Base-by-base conservation (phyloP, 345 rosid genomes). In the Cardamine resedifolia region DNA sequence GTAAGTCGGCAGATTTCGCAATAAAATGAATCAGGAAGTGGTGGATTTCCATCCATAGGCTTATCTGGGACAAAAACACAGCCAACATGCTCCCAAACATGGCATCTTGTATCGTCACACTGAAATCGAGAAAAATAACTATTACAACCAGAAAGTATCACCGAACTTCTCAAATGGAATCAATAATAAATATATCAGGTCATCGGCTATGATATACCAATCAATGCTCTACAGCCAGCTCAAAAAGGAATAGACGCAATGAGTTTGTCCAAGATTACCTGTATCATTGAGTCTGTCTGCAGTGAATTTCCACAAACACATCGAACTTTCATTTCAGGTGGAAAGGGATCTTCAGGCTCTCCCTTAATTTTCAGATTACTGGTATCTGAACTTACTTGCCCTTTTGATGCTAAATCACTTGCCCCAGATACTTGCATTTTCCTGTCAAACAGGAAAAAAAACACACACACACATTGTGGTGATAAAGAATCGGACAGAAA, bases 401-500 rank as follows among this genome's bases (percentile, higher is more conserved):
- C 92, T 81, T 86, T 90, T 73, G 96, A 88, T 59, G 97, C 96
- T 73, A 88, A 83, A 77, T 90, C 99, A 51, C 85, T 73, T 67
- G 96, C 94, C 72, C 93, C 98, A 69, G 96, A 83, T 28, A 87
- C 85, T 83, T 88, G 96, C 98, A 88, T 86, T 81, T 96, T 96
- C 75, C 98, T 96, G 86, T 26, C 30, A 10, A 76, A 3, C 48
- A 79, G 24, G 49, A 72, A 24, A 75, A 45, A n/a, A 10, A 28
- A 73, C n/a, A n/a, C n/a, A n/a, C n/a, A n/a, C n/a, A 30, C 23
- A 31, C 45, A 69, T 64, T 55, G 50, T 47, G 77, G 31, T 56
- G 45, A 53, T 47, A 45, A 70, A 41, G 19, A 68, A 31, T 55
- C 20, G 14, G 44, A 16, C 61, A 47, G 19, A 10, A 10, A 23